Evolutionary conservation across 2,329 filamentous ascomycete species (phyloP).

Genomic region (Domatiomyces catenatus): DNA sequence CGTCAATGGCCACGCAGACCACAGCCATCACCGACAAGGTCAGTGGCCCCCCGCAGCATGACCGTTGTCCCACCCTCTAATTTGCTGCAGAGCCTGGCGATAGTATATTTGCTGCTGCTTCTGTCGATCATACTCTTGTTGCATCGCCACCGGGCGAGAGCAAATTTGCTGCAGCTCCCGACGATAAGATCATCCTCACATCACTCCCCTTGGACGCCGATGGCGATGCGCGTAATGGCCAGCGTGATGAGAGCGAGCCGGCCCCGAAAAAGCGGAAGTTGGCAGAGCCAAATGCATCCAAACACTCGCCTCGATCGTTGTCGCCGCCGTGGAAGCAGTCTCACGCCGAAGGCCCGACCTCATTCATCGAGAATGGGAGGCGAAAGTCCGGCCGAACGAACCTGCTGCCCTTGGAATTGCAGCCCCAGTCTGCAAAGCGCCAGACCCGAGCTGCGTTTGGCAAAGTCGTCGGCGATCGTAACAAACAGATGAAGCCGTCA

Average conservation of each 20-base stretch:
- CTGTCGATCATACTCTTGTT: too few species aligned
- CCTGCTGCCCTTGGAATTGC: conserved; percentile 32
- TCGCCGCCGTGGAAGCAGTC: conserved; percentile 93
- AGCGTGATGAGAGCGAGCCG: conserved; percentile 24
- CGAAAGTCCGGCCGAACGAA: conserved; percentile 47
- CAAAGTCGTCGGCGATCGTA: conserved; percentile 11
- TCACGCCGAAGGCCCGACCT: conserved; percentile 71
- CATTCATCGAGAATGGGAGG: conserved; percentile 52
- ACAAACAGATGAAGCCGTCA: conserved; percentile 15
- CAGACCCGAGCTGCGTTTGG: conserved; percentile 28
- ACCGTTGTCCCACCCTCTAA: background rate
- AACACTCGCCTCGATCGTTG: conserved; percentile 26
- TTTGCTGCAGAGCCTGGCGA: background rate
- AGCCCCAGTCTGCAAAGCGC: conserved; percentile 33
- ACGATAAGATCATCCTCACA: background rate
- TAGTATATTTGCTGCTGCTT: background rate
- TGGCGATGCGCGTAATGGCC: background rate
- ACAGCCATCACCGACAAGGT: conserved; percentile 10
- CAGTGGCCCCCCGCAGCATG: background rate
- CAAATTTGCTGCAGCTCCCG: background rate
- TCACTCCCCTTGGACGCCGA: background rate
- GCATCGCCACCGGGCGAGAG: too few species aligned
- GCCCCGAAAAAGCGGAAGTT: conserved; percentile 33
- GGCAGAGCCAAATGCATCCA: conserved; percentile 21
- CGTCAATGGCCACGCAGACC: conserved; percentile 7